These are phyloP conservation scores for Corrigiola litoralis DNA, from an alignment of 179 eudicot species.

Conservation along the genomic window DNA sequence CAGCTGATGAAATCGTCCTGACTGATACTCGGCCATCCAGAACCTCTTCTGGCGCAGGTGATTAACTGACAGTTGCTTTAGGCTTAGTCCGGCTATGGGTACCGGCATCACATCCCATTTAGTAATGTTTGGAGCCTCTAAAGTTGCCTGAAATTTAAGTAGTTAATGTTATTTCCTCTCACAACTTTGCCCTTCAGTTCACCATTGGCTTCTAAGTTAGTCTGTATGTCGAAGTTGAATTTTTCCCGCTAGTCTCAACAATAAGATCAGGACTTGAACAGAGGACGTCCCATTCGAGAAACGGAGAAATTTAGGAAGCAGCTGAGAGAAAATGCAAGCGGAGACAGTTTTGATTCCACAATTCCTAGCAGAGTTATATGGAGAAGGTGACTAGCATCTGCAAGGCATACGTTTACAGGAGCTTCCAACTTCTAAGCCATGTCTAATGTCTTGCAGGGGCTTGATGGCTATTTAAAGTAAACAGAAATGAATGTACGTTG, in stretches of 20 bases:
- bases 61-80: too few species aligned
- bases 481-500: constrained; percentile 14
- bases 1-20: too few species aligned
- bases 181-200: not conserved
- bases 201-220: not conserved
- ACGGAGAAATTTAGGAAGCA: constrained; percentile 3
- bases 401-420: constrained; percentile 14
- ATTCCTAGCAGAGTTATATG: constrained; percentile 2
- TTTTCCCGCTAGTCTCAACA: not conserved
- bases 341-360: constrained; percentile 11
- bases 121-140: not conserved
- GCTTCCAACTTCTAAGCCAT: constrained; percentile 9
- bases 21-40: not conserved
- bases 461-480: constrained; percentile 22
- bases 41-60: too few species aligned
- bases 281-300: too few species aligned
- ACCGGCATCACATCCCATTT: constrained; percentile 12
- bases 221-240: constrained; percentile 12
- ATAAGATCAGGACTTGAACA: not conserved
- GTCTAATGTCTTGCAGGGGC: too few species aligned
- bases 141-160: not conserved
- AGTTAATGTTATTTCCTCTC: constrained; percentile 3
- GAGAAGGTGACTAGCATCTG: constrained; percentile 6
- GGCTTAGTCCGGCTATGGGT: too few species aligned
- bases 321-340: constrained; percentile 12